phyloP scores from a whole-genome alignment of 257 asterid genomes.

The Vinca minor region DNA sequence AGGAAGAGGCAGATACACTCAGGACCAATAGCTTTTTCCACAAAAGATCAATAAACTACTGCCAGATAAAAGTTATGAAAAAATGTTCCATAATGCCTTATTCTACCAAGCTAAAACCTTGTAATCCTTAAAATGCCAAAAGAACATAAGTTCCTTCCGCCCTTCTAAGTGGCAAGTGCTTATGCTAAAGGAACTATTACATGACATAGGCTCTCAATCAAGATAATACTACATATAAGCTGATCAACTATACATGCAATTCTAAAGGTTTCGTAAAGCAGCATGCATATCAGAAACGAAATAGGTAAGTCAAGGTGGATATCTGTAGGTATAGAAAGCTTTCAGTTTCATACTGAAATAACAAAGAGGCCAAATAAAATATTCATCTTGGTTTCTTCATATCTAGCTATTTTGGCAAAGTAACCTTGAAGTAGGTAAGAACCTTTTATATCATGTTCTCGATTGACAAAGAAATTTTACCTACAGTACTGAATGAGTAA shows the following conservation, averaged over 20 bases:
- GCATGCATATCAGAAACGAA: neutral
- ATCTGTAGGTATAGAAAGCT: neutral
- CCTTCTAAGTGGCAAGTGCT: neutral
- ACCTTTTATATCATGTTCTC: neutral
- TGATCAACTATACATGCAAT: neutral
- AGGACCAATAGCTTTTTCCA: neutral
- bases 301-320: neutral
- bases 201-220: neutral
- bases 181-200: neutral
- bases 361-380: neutral
- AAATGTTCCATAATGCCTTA: neutral
- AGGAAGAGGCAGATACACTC: neutral
- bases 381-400: neutral
- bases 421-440: neutral
- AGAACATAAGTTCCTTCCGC: neutral
- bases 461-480: neutral
- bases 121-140: neutral
- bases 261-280: neutral
- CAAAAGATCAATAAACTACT: neutral
- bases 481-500: constrained; percentile 17
- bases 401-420: neutral
- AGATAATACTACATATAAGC: neutral
- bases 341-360: neutral
- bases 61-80: neutral
- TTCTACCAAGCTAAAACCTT: neutral